Base-by-base conservation (phyloP, 345 rosid genomes). In the Gossypioides kirkii region DNA sequence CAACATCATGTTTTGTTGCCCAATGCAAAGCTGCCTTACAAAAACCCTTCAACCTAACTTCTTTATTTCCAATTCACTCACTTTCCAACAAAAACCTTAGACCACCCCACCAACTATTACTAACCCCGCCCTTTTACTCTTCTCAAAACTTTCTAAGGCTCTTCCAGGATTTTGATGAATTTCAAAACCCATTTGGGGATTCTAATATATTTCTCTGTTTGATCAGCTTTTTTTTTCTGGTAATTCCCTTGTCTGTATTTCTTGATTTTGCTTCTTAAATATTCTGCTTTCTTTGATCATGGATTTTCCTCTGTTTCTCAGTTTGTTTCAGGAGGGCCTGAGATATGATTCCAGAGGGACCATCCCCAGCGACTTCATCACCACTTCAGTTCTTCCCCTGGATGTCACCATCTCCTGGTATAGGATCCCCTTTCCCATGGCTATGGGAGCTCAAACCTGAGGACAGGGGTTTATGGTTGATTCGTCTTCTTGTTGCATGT, bases 391-490 rank as follows among this genome's bases (percentile, higher is more conserved):
- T 83, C 78, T 80, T 86, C 77, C 81, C 90, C 36, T 74, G 82
- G 88, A 84, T 87, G 86, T 73, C 89, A 22, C 82, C 80, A 0
- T 87, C 94, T 60, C 89, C 94, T 0, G 87, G 90, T 55, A 65
- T 84, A 25, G 91, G 88, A 45, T 87, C 92, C 22, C 83, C 90
- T 12, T 84, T 76, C 66, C 91, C 90, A 9, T 86, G 86, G 88
- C 80, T 80, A 50, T 68, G 86, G 61, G 94, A 87, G 73, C 80
- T 87, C 47, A 81, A 80, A 79, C 84, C 92, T 7, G 92, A 87
- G 76, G 90, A 90, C 66, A 81, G 92, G 72, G 94, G 94, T 14
- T 73, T 90, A 79, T 87, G 69, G 72, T 77, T 90, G 66, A 86
- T 90, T 76, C 88, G 80, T 43, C 89, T 81, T 50, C 92, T 90